Base-by-base conservation (phyloP, 805 yeast species). In the Suhomyces vadensis region DNA sequence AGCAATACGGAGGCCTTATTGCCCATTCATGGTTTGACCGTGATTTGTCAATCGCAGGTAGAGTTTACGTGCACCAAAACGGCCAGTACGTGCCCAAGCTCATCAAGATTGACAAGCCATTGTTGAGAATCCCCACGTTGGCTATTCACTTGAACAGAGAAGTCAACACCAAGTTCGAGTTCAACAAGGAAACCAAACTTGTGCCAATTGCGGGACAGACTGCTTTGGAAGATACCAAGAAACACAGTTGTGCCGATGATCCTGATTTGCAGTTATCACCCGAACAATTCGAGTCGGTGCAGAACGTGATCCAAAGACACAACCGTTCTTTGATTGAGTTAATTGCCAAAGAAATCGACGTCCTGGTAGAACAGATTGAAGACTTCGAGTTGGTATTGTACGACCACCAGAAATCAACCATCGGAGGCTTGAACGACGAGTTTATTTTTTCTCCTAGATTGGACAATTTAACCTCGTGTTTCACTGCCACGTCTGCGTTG, bases 11-110 rank as follows among this genome's bases (percentile, higher is more conserved):
- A 44, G 98, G 98, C 26, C 94, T 96, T 40, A 82, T 91, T 43
- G 94, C 97, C 82, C 97, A 88, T 61, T 81, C 96, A 4, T 92
- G 98, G 97, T 92, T 94, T 59, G 99, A 92, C 64, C 81, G 97
- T 47, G 97, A 92, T 63, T 75, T 94, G 54, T 77, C 92, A 29
- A 71, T 90, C 47, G 98, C 97, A 6, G 99, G 99, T 11, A 75
- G 98, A 53, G 96, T 92, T 1, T 83, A 83, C 60, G 85, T 87
- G 13, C 74, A 68, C 31, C 66, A 62, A 3, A 51, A 64, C 4
- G 84, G 79, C 6, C 71, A 75, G 43, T 74, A 67, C 44, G 77
- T 79, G 39, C 78, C 96, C 3, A 81, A 75, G 56, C 72, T 94
- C 48, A 79, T 94, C 46, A 87, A 89, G 65, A 76, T 94, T 50